These are phyloP conservation scores for Backusella circina DNA, from an alignment of 192 early-diverging fungal species.

Conservation along the genomic window DNA sequence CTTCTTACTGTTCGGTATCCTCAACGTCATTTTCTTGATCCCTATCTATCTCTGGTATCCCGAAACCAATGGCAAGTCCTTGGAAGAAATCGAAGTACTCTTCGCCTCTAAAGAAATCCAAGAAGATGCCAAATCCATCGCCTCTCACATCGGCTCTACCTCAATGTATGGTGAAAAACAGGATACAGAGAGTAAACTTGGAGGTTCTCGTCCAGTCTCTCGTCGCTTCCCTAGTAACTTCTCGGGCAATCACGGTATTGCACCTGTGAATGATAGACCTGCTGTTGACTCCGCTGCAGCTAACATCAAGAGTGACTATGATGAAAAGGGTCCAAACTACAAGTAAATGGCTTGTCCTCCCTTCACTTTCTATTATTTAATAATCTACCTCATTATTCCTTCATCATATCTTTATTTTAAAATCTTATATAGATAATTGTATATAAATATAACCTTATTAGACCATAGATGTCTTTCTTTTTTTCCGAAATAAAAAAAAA, in stretches of 20 bases:
- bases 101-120: slow-evolving; percentile 27
- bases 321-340: slow-evolving; percentile 25
- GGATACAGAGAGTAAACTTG: slow-evolving; percentile 19
- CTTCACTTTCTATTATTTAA: neutral
- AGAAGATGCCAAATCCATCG: slow-evolving; percentile 22
- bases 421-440: neutral
- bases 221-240: slow-evolving; percentile 21
- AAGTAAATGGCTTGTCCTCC: neutral
- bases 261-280: slow-evolving; percentile 7
- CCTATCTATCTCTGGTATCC: slow-evolving; percentile 69
- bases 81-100: slow-evolving; percentile 57
- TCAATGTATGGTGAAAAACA: slow-evolving; percentile 24
- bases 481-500: neutral
- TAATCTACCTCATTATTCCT: neutral
- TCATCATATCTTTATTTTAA: neutral
- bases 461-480: neutral
- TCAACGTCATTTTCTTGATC: slow-evolving; percentile 45
- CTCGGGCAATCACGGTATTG: slow-evolving; percentile 6
- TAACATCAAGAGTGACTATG: slow-evolving; percentile 22
- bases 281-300: slow-evolving; percentile 16
- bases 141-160: slow-evolving; percentile 26
- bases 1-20: slow-evolving; percentile 56
- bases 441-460: neutral
- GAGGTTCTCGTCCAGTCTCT: slow-evolving; percentile 11
- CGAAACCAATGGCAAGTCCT: slow-evolving; percentile 76